A percentile compares a stretch with the other conserved stretches of the same genome.
Conservation (phyloP, 2,329 filamentous ascomycete species). For the Sporothrix curviconia region DNA sequence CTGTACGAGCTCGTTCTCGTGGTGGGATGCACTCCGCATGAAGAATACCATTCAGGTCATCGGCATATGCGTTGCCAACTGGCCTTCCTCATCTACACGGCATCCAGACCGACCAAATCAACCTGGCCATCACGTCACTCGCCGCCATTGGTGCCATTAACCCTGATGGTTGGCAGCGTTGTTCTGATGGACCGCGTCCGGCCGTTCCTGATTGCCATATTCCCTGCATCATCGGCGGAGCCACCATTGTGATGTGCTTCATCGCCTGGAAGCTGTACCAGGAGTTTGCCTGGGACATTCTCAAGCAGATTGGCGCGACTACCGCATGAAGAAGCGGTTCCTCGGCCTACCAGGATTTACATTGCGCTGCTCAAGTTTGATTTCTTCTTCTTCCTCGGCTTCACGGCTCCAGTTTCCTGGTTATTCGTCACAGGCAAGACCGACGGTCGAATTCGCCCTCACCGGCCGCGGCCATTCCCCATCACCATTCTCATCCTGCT, state of each 20-base stretch:
- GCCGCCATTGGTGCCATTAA: constrained; percentile 37
- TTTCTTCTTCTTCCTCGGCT: constrained; percentile 99
- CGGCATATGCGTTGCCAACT: constrained; percentile 89
- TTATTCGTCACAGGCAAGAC: constrained; percentile 70
- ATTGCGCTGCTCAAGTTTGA: constrained; percentile 97
- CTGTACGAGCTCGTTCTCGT: constrained; percentile 84
- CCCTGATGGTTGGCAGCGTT: constrained; percentile 18
- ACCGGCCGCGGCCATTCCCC: constrained; percentile 85
- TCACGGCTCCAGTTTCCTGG: constrained; percentile 96
- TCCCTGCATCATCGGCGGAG: constrained; percentile 72
- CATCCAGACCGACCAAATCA: constrained; percentile 91
- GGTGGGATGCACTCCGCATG: constrained; percentile 84
- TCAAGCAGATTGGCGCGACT: constrained; percentile 98
- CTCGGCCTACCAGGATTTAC: constrained; percentile 98
- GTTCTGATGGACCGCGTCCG: constrained; percentile 63
- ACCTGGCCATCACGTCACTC: constrained; percentile 60
- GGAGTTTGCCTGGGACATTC: constrained; percentile 98
- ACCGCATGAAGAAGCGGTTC: constrained; percentile 94
- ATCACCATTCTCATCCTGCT: constrained; percentile 85
- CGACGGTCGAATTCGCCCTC: constrained; percentile 71
- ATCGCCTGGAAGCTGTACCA: constrained; percentile 94
- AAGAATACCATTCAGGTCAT: constrained; percentile 99
- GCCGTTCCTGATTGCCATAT: constrained; percentile 78
- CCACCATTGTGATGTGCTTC: constrained; percentile 65
- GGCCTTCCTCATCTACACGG: constrained; percentile 84